Evolutionary conservation across 257 asterid species (phyloP).

Genomic region (Fraxinus excelsior): DNA sequence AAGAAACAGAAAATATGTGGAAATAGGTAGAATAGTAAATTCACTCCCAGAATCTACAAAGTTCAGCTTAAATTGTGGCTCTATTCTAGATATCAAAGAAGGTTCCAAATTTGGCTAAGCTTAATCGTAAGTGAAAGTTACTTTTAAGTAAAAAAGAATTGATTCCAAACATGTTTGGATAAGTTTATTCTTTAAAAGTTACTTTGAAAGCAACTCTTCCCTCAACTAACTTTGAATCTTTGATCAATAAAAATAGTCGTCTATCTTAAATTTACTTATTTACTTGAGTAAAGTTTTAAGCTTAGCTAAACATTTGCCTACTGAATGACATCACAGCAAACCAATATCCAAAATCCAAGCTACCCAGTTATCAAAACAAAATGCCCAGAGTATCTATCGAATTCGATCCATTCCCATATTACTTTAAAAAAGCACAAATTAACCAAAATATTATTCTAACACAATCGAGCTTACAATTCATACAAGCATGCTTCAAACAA

Average conservation of each 20-base stretch:
- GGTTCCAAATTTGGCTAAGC: neutral
- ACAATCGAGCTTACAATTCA: neutral
- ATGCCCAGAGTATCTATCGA: constrained; percentile 2
- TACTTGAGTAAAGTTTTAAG: too few species aligned
- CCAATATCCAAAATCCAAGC: neutral
- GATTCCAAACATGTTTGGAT: too few species aligned
- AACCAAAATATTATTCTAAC: neutral
- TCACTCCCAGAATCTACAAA: neutral
- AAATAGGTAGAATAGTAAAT: neutral
- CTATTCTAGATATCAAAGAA: too few species aligned
- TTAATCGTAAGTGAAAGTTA: too few species aligned
- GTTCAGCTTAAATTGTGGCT: neutral
- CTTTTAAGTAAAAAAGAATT: too few species aligned
- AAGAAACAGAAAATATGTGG: neutral
- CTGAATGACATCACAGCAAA: neutral
- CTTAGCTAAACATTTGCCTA: neutral
- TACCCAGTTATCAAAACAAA: neutral
- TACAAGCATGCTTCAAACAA: neutral
- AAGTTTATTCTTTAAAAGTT: neutral
- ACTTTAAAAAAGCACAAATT: neutral
- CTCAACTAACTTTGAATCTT: too few species aligned
- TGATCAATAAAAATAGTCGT: neutral
- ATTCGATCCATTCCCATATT: neutral
- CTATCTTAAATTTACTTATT: neutral
- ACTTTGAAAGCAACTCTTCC: too few species aligned